Evolutionary conservation across 805 yeast genomes (phyloP), one percentile per base, ranked within the genome.

Genomic region (Kodamaea lidongshanica): DNA sequence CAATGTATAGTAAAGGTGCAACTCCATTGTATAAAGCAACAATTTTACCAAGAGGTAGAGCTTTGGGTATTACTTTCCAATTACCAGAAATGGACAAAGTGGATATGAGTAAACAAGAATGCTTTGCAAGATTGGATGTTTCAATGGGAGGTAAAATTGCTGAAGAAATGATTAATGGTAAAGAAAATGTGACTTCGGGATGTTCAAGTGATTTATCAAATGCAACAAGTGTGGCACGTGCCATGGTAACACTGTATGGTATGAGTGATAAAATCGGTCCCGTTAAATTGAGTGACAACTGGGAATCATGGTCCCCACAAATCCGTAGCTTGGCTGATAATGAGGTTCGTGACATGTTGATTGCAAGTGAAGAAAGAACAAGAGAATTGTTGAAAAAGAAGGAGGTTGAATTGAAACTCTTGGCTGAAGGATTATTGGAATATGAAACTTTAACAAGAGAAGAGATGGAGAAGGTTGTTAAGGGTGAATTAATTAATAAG

Each of bases 91-190:
- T 88, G 89, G 98, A 92, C 61, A 89, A 92, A 64, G 87, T 84
- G 38, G 97, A 89, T 51, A 82, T 84, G 58, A 86, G 96, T 18
- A 82, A 74, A 54, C 75, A 70, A 38, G 97, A 92, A 59, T 84
- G 96, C 54, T 68, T 80, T 41, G 96, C 97, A 0, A 69, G 94
- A 40, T 61, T 92, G 42, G 98, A 92, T 56, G 98, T 92, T 28
- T 87, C 96, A 54, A 92, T 92, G 98, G 99, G 98, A 38, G 99
- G 99, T 41, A 88, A 88, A 56, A 78, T 87, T 35, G 98, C 98
- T 17, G 99, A 92, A 65, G 96, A 89, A 53, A 66, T 85, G 68
- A 70, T 83, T 28, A 84, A 85, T 51, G 98, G 98, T 2, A 72
- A 78, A 26, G 95, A 85, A 33, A 84, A 88, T 52, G 95, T 92